Evolutionary conservation across 2,329 filamentous ascomycete genomes (phyloP).

Genomic region (Pestalotiopsis sp.): DNA sequence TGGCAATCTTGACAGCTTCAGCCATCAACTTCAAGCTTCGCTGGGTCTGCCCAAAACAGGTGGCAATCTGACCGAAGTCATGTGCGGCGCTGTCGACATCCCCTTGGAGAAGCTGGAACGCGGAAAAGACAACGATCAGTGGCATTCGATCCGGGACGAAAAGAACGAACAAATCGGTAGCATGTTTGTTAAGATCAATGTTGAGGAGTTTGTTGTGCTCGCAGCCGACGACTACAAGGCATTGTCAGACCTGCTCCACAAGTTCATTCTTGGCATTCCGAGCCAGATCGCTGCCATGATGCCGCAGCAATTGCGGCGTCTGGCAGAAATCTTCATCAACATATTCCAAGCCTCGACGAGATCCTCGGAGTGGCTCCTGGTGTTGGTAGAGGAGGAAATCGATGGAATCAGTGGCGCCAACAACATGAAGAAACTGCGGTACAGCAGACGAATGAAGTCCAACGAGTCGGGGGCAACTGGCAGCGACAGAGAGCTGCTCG

Average conservation of each 20-base stretch:
- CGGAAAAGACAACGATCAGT: conserved; percentile 79
- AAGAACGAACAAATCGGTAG: conserved; percentile 77
- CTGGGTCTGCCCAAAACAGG: conserved; percentile 42
- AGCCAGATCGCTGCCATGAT: conserved; percentile 80
- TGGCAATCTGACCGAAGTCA: conserved; percentile 45
- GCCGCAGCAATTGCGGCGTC: conserved; percentile 72
- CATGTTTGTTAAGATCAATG: conserved; percentile 77
- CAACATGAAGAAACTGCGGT: conserved; percentile 71
- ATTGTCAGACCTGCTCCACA: conserved; percentile 80
- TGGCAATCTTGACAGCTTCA: conserved; percentile 46
- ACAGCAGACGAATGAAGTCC: conserved; percentile 69
- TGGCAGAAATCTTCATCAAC: conserved; percentile 86
- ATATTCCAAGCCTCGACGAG: conserved; percentile 92
- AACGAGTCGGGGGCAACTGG: conserved; percentile 65
- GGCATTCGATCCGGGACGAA: conserved; percentile 80
- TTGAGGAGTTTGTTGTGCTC: conserved; percentile 88
- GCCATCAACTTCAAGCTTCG: conserved; percentile 42
- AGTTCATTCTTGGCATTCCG: conserved; percentile 81
- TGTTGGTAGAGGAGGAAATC: conserved; percentile 94
- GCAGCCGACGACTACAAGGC: conserved; percentile 82
- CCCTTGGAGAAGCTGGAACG: conserved; percentile 76
- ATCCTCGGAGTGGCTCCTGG: conserved; percentile 86
- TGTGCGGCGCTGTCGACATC: conserved; percentile 77
- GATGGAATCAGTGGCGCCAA: conserved; percentile 86
- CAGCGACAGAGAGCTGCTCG: conserved; percentile 68